A percentile compares a stretch with the other conserved stretches of the same genome.
Conservation (phyloP, 495 filamentous ascomycete species). For the Penicillium crystallinum region DNA sequence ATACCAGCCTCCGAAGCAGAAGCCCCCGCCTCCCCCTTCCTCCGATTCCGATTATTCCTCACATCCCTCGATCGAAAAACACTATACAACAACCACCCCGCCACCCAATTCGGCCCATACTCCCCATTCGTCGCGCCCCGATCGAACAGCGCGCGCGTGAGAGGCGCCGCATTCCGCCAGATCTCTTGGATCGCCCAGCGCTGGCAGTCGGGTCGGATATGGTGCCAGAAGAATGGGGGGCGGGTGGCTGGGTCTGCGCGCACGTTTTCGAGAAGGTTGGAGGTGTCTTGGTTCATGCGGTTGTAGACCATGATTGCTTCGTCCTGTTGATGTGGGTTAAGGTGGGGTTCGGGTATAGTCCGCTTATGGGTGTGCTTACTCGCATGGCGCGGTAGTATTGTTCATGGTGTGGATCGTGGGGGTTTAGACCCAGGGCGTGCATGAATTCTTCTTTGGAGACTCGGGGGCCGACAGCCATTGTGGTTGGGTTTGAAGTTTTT, state of each 20-base stretch:
- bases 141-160: conserved; percentile 37
- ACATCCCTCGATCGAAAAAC: conserved; percentile 55
- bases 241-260: conserved; percentile 29
- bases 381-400: conserved; percentile 43
- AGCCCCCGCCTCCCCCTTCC: conserved; percentile 30
- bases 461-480: conserved; percentile 35
- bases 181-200: conserved; percentile 39
- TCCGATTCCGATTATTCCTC: conserved; percentile 47
- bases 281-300: conserved; percentile 34
- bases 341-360: background rate
- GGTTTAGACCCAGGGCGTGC: conserved; percentile 35
- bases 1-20: conserved; percentile 23
- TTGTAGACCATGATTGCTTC: conserved; percentile 46
- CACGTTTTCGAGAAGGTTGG: conserved; percentile 37
- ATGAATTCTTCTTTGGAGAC: conserved; percentile 46
- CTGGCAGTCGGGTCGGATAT: conserved; percentile 39
- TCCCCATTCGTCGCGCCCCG: conserved; percentile 35
- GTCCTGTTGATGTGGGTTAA: conserved; percentile 26
- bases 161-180: conserved; percentile 29
- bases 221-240: conserved; percentile 46
- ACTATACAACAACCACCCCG: conserved; percentile 54
- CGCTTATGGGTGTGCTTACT: conserved; percentile 19
- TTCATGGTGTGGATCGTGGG: conserved; percentile 38
- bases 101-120: conserved; percentile 53
- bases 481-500: background rate